phyloP scores from a whole-genome alignment of 306 rosid genomes.

The Lotus japonicus region DNA sequence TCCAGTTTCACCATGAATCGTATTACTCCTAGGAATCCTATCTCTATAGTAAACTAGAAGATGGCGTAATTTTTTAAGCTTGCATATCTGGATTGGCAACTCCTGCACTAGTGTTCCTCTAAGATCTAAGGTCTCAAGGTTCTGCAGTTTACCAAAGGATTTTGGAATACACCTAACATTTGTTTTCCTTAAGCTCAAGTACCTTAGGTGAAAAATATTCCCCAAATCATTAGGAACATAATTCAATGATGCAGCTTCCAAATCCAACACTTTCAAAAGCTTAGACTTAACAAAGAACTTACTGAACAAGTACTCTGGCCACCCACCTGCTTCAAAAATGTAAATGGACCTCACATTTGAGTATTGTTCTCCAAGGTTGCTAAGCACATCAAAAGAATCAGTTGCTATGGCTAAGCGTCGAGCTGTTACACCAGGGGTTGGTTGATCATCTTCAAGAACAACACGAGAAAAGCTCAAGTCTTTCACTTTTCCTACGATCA shows the following conservation, averaged over 20 bases:
- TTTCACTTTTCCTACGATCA: neutral
- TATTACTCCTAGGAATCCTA: too few species aligned
- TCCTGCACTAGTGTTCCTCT: neutral
- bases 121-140: conserved; percentile 7
- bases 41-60: neutral
- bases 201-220: neutral
- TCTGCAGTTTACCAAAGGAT: neutral
- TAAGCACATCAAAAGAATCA: neutral
- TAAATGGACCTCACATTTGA: neutral
- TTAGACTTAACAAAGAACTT: neutral
- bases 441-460: neutral
- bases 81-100: neutral
- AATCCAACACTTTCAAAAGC: conserved; percentile 13
- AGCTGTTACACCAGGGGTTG: neutral
- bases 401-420: neutral
- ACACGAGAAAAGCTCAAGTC: neutral
- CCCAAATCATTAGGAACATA: neutral
- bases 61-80: neutral
- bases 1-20: neutral
- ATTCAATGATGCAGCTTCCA: neutral
- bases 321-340: neutral
- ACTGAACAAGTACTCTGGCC: neutral
- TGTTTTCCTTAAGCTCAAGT: neutral
- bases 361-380: neutral
- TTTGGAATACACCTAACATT: neutral